Evolutionary conservation across 495 filamentous ascomycete species (phyloP).

Genomic region (Chlorociboria aeruginascens): DNA sequence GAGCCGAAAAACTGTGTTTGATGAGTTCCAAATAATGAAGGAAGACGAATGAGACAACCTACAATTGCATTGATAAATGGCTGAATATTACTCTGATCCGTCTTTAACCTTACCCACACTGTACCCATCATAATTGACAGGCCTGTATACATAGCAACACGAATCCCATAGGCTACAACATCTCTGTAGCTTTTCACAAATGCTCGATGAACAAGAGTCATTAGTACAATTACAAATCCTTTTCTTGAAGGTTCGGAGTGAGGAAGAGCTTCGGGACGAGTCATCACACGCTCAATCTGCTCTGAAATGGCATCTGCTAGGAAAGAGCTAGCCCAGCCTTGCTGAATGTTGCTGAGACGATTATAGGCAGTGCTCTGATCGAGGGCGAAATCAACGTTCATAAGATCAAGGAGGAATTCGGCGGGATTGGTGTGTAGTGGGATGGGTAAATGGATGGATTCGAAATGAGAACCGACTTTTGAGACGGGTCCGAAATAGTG

Average conservation of each 20-base stretch:
- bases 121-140: conserved; percentile 83
- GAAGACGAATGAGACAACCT: not conserved
- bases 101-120: conserved; percentile 60
- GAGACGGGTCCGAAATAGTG: conserved; percentile 56
- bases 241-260: conserved; percentile 3
- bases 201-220: conserved; percentile 50
- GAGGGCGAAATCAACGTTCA: conserved; percentile 59
- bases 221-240: conserved; percentile 7
- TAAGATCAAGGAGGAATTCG: conserved; percentile 61
- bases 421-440: conserved; percentile 63
- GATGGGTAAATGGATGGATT: conserved; percentile 41
- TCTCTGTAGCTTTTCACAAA: conserved; percentile 76
- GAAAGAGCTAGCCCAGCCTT: conserved; percentile 27
- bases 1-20: conserved; percentile 50
- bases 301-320: not conserved
- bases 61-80: conserved; percentile 66
- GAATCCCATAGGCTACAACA: conserved; percentile 69
- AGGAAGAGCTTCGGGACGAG: not conserved
- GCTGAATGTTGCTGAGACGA: conserved; percentile 30
- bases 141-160: conserved; percentile 66
- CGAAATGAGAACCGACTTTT: conserved; percentile 44
- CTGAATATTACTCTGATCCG: conserved; percentile 55
- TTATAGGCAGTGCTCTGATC: conserved; percentile 29
- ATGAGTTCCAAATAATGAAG: not conserved
- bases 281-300: not conserved